Percentiles rank a stretch among this genome's conserved stretches.
Evolutionary conservation across 257 asterid genomes (phyloP).

Genomic region (Solanum corneliomulleri): DNA sequence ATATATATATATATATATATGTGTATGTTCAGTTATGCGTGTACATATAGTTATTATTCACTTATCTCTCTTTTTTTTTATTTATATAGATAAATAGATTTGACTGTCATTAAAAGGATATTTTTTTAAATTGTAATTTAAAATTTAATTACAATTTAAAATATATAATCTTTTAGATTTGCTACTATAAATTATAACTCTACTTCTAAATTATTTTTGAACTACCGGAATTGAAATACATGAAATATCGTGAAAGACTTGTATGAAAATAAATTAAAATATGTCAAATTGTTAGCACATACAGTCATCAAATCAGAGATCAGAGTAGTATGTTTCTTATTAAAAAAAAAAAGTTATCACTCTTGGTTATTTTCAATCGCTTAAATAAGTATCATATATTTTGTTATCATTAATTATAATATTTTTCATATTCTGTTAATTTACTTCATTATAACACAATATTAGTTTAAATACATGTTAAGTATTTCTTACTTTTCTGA

Average conservation of each 20-base stretch:
- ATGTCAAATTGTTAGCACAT: not conserved
- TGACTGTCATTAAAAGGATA: not conserved
- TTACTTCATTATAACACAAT: not conserved
- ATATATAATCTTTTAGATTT: not conserved
- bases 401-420: not conserved
- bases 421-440: not conserved
- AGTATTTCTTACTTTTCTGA: not conserved
- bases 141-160: not conserved
- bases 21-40: not conserved
- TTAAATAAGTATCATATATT: not conserved
- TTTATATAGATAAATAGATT: not conserved
- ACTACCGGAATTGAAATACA: not conserved
- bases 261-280: too few relatives aligned
- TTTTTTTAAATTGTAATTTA: not conserved
- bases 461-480: not conserved
- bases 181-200: not conserved
- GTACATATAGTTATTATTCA: not conserved
- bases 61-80: not conserved
- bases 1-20: not conserved
- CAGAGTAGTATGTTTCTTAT: not conserved
- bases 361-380: not conserved
- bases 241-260: not conserved
- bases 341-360: not conserved
- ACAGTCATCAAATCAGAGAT: not conserved
- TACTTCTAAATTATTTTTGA: not conserved